These are phyloP conservation scores for Aureobasidium vineae DNA, from an alignment of 2,329 filamentous ascomycete species.

Conservation along the genomic window DNA sequence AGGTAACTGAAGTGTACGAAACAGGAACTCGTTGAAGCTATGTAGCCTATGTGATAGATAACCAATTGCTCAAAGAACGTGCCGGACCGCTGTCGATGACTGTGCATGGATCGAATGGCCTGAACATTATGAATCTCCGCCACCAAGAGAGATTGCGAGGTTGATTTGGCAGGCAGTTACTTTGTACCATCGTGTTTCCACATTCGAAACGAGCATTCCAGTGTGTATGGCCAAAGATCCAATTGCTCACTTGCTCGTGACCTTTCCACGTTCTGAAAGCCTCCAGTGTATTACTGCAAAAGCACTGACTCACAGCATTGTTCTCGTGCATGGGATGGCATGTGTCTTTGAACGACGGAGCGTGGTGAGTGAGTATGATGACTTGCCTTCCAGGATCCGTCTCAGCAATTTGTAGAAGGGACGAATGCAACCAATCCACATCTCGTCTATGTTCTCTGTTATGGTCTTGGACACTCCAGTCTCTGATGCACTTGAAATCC, in stretches of 20 bases:
- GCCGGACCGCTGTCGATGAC: background rate
- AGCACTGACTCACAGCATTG: constrained; percentile 48
- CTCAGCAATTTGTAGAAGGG: constrained; percentile 36
- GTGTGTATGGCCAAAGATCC: constrained; percentile 54
- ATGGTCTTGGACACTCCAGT: constrained; percentile 52
- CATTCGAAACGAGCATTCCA: constrained; percentile 41
- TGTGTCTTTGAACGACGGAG: constrained; percentile 50
- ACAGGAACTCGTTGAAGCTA: too few relatives aligned
- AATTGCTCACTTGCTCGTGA: constrained; percentile 28
- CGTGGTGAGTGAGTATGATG: constrained; percentile 56
- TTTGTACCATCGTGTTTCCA: constrained; percentile 38
- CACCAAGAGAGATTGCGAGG: constrained; percentile 35
- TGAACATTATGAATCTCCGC: constrained; percentile 29
- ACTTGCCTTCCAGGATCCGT: constrained; percentile 27
- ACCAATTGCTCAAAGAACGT: background rate
- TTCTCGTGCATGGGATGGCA: constrained; percentile 50
- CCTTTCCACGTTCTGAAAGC: constrained; percentile 21
- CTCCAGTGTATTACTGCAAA: constrained; percentile 52
- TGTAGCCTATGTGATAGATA: background rate
- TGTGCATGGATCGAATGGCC: constrained; percentile 30
- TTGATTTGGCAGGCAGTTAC: constrained; percentile 35
- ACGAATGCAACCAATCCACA: constrained; percentile 49
- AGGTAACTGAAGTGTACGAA: background rate
- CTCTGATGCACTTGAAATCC: constrained; percentile 54
- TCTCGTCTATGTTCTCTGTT: constrained; percentile 51